Evolutionary conservation across 495 filamentous ascomycete species (phyloP), one percentile per base, ranked within the genome.

Genomic region (Talaromyces adpressus): DNA sequence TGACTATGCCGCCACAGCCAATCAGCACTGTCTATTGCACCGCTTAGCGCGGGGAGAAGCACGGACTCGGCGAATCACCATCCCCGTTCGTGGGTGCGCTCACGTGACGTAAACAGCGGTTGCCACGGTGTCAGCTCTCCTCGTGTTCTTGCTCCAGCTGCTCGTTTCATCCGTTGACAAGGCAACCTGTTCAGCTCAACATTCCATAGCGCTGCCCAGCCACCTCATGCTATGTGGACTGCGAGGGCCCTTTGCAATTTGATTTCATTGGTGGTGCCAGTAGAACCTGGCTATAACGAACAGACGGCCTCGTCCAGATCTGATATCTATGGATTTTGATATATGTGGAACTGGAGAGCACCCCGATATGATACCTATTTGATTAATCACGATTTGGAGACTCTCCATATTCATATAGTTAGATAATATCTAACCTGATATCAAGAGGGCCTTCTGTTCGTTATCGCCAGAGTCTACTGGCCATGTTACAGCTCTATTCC

Each of bases 71-170:
- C 52, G 22, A 56, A 56, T 58, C 56, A 30, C n/a, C 56, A 32
- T 58, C 1, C 51, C 51, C 22, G 22, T 23, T 20, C 14, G 51
- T 29, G 51, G 51, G 22, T 2, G 39, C 12, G 18, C 41, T 51
- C 60, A 62, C 60, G 60, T 62, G 60, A 62, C 8, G 47, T 34
- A 53, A 62, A 62, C 27, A 62, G 41, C 45, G 60, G 60, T 62
- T 62, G 60, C 39, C 27, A 30, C 18, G 58, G 58, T 8, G 34
- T 29, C 52, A 27, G 52, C 23, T 29, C 51, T 53, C 27, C 52
- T 29, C n/a, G 45, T 49, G 45, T 56, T 56, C 52, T 54, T 52
- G n/a, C 47, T 52, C 6, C 47, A 23, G 7, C n/a, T 52, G 4
- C 22, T 53, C 18, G 23, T 53, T 22, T 51, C 47, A 6, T 53